A percentile compares a stretch with the other conserved stretches of the same genome.
Conservation (phyloP, 768 basidiomycete genomes). For the Suillus weaverae region DNA sequence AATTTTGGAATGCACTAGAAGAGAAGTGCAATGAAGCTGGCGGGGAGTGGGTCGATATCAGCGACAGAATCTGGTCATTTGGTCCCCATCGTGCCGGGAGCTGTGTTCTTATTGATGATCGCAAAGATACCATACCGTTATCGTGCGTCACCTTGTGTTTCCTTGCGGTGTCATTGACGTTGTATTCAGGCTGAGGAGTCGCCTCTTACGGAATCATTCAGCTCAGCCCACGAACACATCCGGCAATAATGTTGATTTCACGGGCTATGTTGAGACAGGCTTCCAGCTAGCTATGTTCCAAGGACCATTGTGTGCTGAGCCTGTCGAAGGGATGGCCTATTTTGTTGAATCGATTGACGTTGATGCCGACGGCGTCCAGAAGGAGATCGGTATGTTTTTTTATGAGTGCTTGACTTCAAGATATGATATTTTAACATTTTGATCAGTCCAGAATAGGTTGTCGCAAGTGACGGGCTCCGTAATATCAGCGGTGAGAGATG, state of each 20-base stretch:
- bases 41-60: constrained; percentile 74
- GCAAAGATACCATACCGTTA: constrained; percentile 43
- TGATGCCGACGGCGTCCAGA: constrained; percentile 56
- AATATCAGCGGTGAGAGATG: constrained; percentile 85
- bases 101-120: constrained; percentile 80
- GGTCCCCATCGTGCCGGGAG: constrained; percentile 87
- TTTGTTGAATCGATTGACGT: constrained; percentile 79
- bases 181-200: constrained; percentile 49
- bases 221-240: constrained; percentile 35
- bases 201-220: constrained; percentile 40
- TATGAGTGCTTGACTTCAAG: constrained; percentile 6
- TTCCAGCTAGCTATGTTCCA: constrained; percentile 95
- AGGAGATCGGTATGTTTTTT: constrained; percentile 61
- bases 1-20: constrained; percentile 78
- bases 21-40: constrained; percentile 66
- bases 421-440: constrained; percentile 15
- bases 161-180: constrained; percentile 8
- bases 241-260: constrained; percentile 56
- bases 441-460: constrained; percentile 71
- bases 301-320: constrained; percentile 94
- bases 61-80: constrained; percentile 83
- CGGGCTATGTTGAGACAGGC: constrained; percentile 84
- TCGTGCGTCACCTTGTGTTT: constrained; percentile 50
- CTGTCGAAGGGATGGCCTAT: constrained; percentile 90
- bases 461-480: constrained; percentile 89